phyloP scores from a whole-genome alignment of 345 rosid species.

The Combretum micranthum region DNA sequence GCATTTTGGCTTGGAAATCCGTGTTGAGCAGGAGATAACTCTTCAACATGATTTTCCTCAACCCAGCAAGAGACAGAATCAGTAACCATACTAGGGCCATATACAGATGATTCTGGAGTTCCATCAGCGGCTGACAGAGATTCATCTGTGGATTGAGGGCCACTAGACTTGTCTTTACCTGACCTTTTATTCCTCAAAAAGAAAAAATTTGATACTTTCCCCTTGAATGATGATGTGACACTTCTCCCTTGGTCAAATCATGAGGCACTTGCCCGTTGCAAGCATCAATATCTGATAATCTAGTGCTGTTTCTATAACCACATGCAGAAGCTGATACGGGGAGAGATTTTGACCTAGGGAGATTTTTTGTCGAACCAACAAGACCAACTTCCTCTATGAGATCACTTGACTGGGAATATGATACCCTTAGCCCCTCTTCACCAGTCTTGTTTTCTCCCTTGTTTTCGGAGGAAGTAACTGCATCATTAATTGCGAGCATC shows the following conservation, averaged over 20 bases:
- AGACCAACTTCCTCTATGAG: constrained; percentile 33
- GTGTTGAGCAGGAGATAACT: constrained; percentile 23
- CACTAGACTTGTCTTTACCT: constrained; percentile 25
- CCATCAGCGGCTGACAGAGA: constrained; percentile 17
- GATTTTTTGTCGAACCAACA: constrained; percentile 39
- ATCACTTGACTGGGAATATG: constrained; percentile 40
- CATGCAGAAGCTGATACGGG: constrained; percentile 51
- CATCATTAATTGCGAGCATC: constrained; percentile 84
- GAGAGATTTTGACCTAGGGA: constrained; percentile 66
- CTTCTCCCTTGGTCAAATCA: constrained; percentile 42
- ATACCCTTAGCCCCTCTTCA: constrained; percentile 38
- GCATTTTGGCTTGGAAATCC: constrained; percentile 23
- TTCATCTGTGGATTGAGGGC: constrained; percentile 19
- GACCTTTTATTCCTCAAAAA: constrained; percentile 46
- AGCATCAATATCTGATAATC: constrained; percentile 32
- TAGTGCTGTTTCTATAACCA: constrained; percentile 35
- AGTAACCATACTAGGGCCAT: constrained; percentile 16
- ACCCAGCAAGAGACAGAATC: constrained; percentile 19
- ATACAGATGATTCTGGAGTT: constrained; percentile 21
- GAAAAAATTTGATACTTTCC: constrained; percentile 56
- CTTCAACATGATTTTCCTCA: constrained; percentile 27
- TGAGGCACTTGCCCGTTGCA: constrained; percentile 28
- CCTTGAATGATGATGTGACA: constrained; percentile 43
- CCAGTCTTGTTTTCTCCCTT: constrained; percentile 26
- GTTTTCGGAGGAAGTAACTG: constrained; percentile 24